Base-by-base conservation (phyloP, 805 yeast species). In the Zygosaccharomyces gambellarensis region DNA sequence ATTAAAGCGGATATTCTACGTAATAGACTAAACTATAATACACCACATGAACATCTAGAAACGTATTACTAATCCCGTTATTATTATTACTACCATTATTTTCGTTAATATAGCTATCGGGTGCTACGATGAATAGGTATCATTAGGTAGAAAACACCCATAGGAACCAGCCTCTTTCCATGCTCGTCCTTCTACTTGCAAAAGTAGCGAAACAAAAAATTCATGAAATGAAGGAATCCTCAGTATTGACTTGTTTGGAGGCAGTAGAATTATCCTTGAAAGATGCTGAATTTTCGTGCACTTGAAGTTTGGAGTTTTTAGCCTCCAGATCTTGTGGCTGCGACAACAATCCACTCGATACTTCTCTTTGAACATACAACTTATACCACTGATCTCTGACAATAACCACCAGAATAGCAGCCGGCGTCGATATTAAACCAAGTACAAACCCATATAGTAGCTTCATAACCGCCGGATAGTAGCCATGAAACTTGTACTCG, bases 401-500 rank as follows among this genome's bases (percentile, higher is more conserved):
- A 11, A 59, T 42, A 19, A 61, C 49, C 2, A 48, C 52, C n/a
- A 53, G 31, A 17, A 55, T 51, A 2, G 53, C 48, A 4, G 57
- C 25, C 12, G 63, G 63, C 12, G 62, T 50, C 6, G 53, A 43
- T n/a, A 55, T 31, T 11, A 59, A 32, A 2, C 56, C 62, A 10
- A 61, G 28, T 8, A 58, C 59, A 29, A 54, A 47, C 4, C 58
- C 62, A 31, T 44, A 61, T n/a, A 57, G 30, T 28, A 60, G 43
- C 46, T 60, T 61, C 48, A 53, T 51, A 2, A 56, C 30, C 39
- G 58, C 62, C n/a, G 65, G 64, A 10, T 53, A 39, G 41, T 59
- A 60, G 39, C 55, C 60, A 30, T 54, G 48, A 43, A 49, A 56
- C 19, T 46, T 42, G 46, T 48, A 58, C 22, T 61, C 65, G 32